These are phyloP conservation scores for Kingdonia uniflora DNA, from an alignment of 164 flowering plant genomes.

Conservation along the genomic window DNA sequence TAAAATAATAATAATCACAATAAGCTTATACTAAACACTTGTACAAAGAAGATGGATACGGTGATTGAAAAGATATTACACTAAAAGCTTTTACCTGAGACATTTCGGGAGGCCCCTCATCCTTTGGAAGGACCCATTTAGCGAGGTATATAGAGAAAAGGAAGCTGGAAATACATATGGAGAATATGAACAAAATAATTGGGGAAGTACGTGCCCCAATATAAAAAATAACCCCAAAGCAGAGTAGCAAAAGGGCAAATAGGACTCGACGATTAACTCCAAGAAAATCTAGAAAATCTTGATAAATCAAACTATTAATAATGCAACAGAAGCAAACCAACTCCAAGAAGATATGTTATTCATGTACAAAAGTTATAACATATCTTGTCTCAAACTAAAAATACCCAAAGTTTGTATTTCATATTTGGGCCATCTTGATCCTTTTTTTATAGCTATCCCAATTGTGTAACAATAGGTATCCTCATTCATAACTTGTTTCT, in stretches of 20 bases:
- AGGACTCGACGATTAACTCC: slow-evolving; percentile 73
- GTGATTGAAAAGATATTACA: background rate
- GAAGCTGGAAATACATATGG: slow-evolving; percentile 79
- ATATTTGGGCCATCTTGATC: too few relatives aligned
- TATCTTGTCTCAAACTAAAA: too few relatives aligned
- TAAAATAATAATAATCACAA: too few relatives aligned
- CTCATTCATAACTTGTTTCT: too few relatives aligned
- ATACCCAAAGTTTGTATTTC: too few relatives aligned
- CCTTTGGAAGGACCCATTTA: slow-evolving; percentile 94
- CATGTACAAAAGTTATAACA: too few relatives aligned
- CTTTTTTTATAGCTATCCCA: too few relatives aligned
- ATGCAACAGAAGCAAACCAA: too few relatives aligned
- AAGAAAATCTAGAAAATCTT: slow-evolving; percentile 66
- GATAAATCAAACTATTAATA: slow-evolving; percentile 21
- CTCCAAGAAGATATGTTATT: too few relatives aligned
- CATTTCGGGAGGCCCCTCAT: slow-evolving; percentile 99
- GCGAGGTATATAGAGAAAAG: slow-evolving; percentile 65
- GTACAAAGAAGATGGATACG: too few relatives aligned
- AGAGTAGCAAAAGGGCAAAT: slow-evolving; percentile 46
- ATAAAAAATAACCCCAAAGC: slow-evolving; percentile 65
- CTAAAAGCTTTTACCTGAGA: slow-evolving; percentile 42
- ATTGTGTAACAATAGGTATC: too few relatives aligned
- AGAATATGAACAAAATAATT: slow-evolving; percentile 75
- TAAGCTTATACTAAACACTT: too few relatives aligned
- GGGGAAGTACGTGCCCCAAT: slow-evolving; percentile 87